These are phyloP conservation scores for Brasilioporus rufonigricans DNA, from an alignment of 768 basidiomycete species.

Conservation along the genomic window DNA sequence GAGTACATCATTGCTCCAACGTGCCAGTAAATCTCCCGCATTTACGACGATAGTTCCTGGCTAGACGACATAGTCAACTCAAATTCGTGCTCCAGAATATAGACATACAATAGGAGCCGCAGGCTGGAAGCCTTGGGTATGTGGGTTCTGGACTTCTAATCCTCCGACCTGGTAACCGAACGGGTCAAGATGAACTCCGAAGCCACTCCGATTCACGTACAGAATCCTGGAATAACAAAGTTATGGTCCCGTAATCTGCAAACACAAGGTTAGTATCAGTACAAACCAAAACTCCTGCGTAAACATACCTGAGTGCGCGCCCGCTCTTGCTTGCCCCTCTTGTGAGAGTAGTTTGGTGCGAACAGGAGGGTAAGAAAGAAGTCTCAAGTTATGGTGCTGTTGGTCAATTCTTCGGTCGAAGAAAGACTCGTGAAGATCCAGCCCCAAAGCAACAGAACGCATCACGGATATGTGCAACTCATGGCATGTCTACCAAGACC, in stretches of 20 bases:
- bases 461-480: conserved; percentile 73
- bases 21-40: conserved; percentile 74
- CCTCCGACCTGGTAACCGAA: conserved; percentile 60
- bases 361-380: conserved; percentile 81
- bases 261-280: background rate
- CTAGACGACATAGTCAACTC: conserved; percentile 35
- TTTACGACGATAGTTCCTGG: conserved; percentile 82
- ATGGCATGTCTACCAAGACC: conserved; percentile 58
- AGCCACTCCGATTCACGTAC: conserved; percentile 32
- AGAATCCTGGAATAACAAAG: conserved; percentile 76
- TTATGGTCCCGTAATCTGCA: conserved; percentile 80
- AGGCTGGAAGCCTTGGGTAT: conserved; percentile 66
- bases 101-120: conserved; percentile 70
- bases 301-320: conserved; percentile 68
- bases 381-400: conserved; percentile 77
- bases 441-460: conserved; percentile 82
- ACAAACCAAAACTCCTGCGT: background rate
- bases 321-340: conserved; percentile 77
- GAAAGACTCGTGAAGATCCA: conserved; percentile 68
- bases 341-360: conserved; percentile 51
- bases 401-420: conserved; percentile 76
- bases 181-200: background rate
- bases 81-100: background rate
- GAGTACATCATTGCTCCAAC: conserved; percentile 82
- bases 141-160: conserved; percentile 78